A percentile compares a stretch with the other conserved stretches of the same genome.
Conservation (phyloP, 164 flowering plant species). For the Protea cynaroides region DNA sequence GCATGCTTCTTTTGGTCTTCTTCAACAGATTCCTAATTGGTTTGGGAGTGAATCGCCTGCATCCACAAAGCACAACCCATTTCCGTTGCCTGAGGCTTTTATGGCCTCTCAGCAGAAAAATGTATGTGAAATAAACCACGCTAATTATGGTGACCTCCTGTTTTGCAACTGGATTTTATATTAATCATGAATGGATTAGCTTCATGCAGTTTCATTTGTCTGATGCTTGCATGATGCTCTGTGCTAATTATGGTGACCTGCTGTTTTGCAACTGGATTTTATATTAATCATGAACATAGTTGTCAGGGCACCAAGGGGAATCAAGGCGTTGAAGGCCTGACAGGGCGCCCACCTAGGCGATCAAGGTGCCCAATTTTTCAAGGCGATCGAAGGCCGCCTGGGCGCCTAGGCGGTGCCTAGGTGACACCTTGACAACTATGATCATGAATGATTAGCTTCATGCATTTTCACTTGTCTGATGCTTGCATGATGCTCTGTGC, state of each 20-base stretch:
- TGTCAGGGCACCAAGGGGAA: too few relatives aligned
- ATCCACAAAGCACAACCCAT: conserved; percentile 59
- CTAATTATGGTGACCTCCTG: background rate
- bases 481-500: background rate
- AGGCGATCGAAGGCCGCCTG: too few relatives aligned
- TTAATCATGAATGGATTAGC: background rate
- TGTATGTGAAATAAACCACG: conserved; percentile 29
- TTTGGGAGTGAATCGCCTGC: conserved; percentile 41
- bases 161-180: background rate
- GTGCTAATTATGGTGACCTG: background rate
- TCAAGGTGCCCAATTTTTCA: too few relatives aligned
- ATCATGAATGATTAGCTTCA: too few relatives aligned
- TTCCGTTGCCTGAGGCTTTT: conserved; percentile 61
- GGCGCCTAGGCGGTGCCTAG: too few relatives aligned
- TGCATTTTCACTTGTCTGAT: background rate
- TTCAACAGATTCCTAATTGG: conserved; percentile 64
- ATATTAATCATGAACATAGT: background rate
- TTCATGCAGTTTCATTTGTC: background rate
- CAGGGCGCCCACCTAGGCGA: too few relatives aligned
- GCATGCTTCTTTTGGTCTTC: conserved; percentile 4
- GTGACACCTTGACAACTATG: background rate
- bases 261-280: background rate
- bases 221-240: too few relatives aligned
- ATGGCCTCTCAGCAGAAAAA: conserved; percentile 50
- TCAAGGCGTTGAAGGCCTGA: too few relatives aligned